Conservation (phyloP, 768 basidiomycete species). For the Lactarius quietus region DNA sequence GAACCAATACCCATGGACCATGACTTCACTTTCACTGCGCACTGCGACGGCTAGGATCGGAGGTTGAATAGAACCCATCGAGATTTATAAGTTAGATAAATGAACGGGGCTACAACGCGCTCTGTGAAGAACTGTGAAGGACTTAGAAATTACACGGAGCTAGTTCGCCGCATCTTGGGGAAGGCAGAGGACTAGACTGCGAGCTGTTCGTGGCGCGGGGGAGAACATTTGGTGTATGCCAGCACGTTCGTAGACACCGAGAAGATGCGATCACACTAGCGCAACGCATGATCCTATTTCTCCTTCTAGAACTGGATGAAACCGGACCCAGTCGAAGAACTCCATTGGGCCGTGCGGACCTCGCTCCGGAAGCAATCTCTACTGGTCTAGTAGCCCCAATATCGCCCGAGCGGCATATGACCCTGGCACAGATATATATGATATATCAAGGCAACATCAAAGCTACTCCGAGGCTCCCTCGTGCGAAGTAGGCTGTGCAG, state of each 20-base stretch:
- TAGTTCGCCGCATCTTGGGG: slow-evolving; percentile 97
- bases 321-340: slow-evolving; percentile 89
- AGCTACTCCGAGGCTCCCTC: slow-evolving; percentile 58
- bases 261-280: slow-evolving; percentile 44
- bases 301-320: slow-evolving; percentile 93
- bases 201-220: slow-evolving; percentile 77
- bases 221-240: slow-evolving; percentile 80
- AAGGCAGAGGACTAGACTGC: slow-evolving; percentile 82
- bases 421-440: slow-evolving; percentile 89
- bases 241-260: slow-evolving; percentile 89
- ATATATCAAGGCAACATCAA: too few species aligned
- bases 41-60: not conserved
- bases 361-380: slow-evolving; percentile 69
- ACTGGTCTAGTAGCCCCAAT: slow-evolving; percentile 78
- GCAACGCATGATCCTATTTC: not conserved
- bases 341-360: slow-evolving; percentile 66
- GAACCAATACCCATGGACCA: not conserved
- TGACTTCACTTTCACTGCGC: not conserved
- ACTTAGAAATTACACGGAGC: slow-evolving; percentile 91
- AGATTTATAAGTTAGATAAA: not conserved
- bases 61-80: not conserved
- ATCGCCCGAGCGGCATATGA: slow-evolving; percentile 95
- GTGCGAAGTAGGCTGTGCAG: slow-evolving; percentile 76
- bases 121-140: slow-evolving; percentile 86
- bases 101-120: slow-evolving; percentile 49